Percentiles rank a stretch among this genome's conserved stretches.
These are phyloP conservation scores for Glaciozyma antarctica DNA, from an alignment of 768 basidiomycete species.

Conservation along the genomic window DNA sequence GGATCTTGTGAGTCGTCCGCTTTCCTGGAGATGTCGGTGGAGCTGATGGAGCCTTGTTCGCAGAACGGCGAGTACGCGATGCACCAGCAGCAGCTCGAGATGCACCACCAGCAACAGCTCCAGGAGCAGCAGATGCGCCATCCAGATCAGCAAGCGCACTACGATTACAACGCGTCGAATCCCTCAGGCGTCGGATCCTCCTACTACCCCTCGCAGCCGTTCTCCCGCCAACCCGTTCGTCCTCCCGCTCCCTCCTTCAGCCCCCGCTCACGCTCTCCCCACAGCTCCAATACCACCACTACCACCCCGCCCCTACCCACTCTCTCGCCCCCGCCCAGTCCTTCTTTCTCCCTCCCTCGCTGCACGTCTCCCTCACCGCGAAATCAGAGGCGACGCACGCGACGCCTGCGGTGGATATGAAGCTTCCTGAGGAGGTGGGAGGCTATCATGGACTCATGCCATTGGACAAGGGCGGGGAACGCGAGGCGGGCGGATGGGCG, in stretches of 20 bases:
- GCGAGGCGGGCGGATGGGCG: not conserved
- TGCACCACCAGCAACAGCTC: constrained; percentile 24
- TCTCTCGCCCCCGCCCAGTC: constrained; percentile 52
- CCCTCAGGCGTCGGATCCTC: not conserved
- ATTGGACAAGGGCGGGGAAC: constrained; percentile 46
- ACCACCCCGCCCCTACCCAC: constrained; percentile 51
- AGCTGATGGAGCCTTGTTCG: not conserved
- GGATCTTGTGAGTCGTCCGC: constrained; percentile 15
- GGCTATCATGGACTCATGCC: constrained; percentile 82
- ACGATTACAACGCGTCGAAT: not conserved
- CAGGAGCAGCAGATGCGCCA: not conserved
- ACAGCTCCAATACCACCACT: constrained; percentile 87
- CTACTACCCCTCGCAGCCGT: constrained; percentile 1
- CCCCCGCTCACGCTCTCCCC: constrained; percentile 6
- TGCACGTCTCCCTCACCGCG: constrained; percentile 45
- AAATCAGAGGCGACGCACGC: constrained; percentile 38
- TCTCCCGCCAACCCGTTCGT: constrained; percentile 56
- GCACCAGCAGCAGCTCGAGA: constrained; percentile 3
- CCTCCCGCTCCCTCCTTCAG: constrained; percentile 14
- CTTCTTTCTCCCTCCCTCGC: constrained; percentile 78
- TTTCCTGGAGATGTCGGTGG: not conserved
- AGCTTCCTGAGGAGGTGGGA: constrained; percentile 75
- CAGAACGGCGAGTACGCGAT: constrained; percentile 17
- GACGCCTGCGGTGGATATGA: constrained; percentile 42
- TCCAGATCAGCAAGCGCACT: not conserved